Evolutionary conservation across 2,329 filamentous ascomycete species (phyloP), one percentile per base, ranked within the genome.

Genomic region (Hypomyces perniciosus): DNA sequence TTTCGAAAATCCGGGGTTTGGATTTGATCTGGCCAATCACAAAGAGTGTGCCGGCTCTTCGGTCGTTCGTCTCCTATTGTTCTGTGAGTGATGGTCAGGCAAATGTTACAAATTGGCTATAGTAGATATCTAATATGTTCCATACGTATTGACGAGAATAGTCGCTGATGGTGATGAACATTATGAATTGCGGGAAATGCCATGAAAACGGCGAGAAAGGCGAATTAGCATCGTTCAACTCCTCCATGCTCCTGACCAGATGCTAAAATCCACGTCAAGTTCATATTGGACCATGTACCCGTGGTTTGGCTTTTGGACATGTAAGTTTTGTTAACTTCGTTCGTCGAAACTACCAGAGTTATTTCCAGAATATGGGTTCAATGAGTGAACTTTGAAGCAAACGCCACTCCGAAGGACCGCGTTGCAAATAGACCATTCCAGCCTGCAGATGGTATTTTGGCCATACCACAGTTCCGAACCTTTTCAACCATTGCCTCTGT

Each of bases 251-350:
- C 13, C 12, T 33, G 38, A 38, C 37, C 31, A n/a, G 12, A 7
- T 44, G n/a, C 5, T 30, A 27, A 29, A 12, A 52, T 46, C 46
- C 31, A 33, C 41, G 49, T 29, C 50, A 52, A 27, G 10, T 52
- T 29, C 50, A 52, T 29, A 50, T 52, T 30, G 50, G 46, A 34
- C 50, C 50, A n/a, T 52, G 50, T 37, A 52, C 50, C 6, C 46
- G 50, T 6, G 46, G 50, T 3, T 42, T 52, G 9, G 50, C 50
- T n/a, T 52, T 52, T 45, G 50, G 50, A 34, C 50, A 52, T 52
- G 50, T 52, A 48, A 50, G 50, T 50, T 8, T 5, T 28, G 26
- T 28, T 26, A 27, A 3, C 7, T 9, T 8, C 13, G 13, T 9
- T 28, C 8, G 26, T 2, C 2, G 9, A 31, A 33, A 44, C 26